Conservation (phyloP, 192 early-diverging fungal genomes). For the Coemansia sp. region DNA sequence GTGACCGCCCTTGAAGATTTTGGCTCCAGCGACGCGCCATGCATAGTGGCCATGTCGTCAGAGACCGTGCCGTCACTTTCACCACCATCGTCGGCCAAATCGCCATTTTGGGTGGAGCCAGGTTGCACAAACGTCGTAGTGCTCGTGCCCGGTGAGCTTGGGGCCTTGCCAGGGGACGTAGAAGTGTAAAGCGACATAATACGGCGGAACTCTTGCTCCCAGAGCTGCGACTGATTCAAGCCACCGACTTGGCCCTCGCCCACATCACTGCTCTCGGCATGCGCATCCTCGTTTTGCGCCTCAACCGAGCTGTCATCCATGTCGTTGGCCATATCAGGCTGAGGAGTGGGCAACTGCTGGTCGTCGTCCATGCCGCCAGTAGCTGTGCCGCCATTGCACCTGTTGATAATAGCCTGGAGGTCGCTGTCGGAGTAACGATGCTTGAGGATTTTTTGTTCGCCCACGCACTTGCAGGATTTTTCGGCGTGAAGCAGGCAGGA, state of each 20-base stretch:
- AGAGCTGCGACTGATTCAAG: slow-evolving; percentile 41
- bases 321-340: background rate
- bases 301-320: background rate
- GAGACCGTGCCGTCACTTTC: slow-evolving; percentile 1
- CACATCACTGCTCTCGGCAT: background rate
- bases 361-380: background rate
- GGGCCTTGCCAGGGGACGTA: background rate
- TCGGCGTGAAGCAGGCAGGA: slow-evolving; percentile 68
- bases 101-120: background rate
- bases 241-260: background rate
- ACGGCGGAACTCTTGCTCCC: slow-evolving; percentile 53
- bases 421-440: slow-evolving; percentile 60
- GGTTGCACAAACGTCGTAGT: background rate
- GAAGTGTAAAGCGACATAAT: slow-evolving; percentile 43
- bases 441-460: slow-evolving; percentile 41
- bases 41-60: background rate
- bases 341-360: background rate
- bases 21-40: background rate
- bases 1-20: background rate
- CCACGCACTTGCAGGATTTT: slow-evolving; percentile 59
- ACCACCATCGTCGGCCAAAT: slow-evolving; percentile 9
- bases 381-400: slow-evolving; percentile 12
- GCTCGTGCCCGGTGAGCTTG: slow-evolving; percentile 4
- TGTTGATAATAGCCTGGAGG: slow-evolving; percentile 44
- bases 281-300: background rate